Conservation (phyloP, 768 basidiomycete species). For the Suillus tomentosus region DNA sequence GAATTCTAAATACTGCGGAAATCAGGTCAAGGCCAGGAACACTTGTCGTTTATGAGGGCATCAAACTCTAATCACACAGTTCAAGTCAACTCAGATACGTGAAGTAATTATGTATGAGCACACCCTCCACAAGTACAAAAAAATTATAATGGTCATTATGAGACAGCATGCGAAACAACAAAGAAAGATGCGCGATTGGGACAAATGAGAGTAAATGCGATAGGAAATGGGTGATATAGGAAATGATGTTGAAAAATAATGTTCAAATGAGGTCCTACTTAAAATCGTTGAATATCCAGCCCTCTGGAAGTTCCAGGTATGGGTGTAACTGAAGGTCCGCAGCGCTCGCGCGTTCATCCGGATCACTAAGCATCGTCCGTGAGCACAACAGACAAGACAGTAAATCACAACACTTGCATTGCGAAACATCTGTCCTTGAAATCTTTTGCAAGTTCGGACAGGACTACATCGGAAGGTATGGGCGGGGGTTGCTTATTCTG, state of each 20-base stretch:
- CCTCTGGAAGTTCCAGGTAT: constrained; percentile 71
- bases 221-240: constrained; percentile 31
- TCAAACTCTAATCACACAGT: background rate
- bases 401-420: constrained; percentile 54
- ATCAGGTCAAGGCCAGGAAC: no score
- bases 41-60: background rate
- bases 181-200: constrained; percentile 17
- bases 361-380: constrained; percentile 53
- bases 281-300: constrained; percentile 72
- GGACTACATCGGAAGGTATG: constrained; percentile 77
- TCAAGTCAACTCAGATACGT: constrained; percentile 24
- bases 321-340: constrained; percentile 77
- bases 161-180: constrained; percentile 19
- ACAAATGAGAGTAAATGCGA: constrained; percentile 26
- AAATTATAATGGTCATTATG: constrained; percentile 37
- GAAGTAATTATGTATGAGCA: constrained; percentile 28
- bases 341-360: constrained; percentile 79
- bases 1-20: no score
- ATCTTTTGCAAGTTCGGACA: constrained; percentile 78
- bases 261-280: constrained; percentile 28
- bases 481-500: constrained; percentile 86
- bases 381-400: constrained; percentile 7
- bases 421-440: constrained; percentile 90
- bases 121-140: constrained; percentile 25
- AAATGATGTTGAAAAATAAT: constrained; percentile 9